phyloP scores from a whole-genome alignment of 495 filamentous ascomycete genomes.

The Evernia prunastri region DNA sequence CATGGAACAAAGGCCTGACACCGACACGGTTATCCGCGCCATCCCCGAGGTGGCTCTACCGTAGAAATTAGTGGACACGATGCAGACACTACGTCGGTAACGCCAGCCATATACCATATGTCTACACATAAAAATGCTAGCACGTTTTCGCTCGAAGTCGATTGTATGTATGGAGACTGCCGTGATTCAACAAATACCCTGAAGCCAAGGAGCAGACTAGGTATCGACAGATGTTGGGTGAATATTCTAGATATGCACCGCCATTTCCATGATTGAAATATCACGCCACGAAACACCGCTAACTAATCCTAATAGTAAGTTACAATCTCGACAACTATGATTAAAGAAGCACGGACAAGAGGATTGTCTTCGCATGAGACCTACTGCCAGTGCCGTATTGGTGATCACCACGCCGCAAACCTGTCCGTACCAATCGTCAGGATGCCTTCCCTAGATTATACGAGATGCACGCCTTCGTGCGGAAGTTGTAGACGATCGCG shows the following conservation, averaged over 20 bases:
- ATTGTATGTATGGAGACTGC: neutral
- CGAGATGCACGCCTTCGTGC: slow-evolving; percentile 66
- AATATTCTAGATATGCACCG: neutral
- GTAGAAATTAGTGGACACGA: neutral
- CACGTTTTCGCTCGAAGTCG: neutral
- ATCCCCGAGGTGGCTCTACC: no score
- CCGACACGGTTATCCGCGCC: neutral
- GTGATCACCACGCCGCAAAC: neutral
- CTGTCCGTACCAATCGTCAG: neutral
- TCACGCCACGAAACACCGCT: no score
- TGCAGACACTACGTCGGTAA: neutral
- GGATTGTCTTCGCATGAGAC: neutral
- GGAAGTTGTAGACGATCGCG: slow-evolving; percentile 76
- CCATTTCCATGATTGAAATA: neutral
- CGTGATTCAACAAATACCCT: neutral
- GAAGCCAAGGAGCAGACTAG: neutral
- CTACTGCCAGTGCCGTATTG: neutral
- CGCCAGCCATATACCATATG: neutral
- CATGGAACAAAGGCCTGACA: neutral
- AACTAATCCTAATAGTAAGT: no score
- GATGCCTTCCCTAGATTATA: slow-evolving; percentile 53
- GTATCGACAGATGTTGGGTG: neutral
- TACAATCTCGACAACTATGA: neutral
- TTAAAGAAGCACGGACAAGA: neutral
- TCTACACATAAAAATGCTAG: neutral